Evolutionary conservation across 345 rosid genomes (phyloP).

Genomic region (Hypericum perforatum): DNA sequence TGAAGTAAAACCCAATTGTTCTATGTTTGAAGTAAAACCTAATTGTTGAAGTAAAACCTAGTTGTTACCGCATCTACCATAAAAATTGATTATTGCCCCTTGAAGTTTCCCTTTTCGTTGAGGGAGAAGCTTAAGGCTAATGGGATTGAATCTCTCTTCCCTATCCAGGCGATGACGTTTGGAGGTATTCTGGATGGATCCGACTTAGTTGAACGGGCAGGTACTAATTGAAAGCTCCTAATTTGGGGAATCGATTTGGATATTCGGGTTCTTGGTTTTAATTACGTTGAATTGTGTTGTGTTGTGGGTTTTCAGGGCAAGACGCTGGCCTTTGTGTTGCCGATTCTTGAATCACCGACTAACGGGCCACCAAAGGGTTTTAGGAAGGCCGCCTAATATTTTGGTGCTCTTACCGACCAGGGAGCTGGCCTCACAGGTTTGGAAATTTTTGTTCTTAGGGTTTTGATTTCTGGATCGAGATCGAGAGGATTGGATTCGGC

Average conservation of each 20-base stretch:
- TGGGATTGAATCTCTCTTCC: constrained; percentile 74
- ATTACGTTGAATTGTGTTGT: background rate
- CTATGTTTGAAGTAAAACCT: no score
- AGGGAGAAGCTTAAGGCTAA: constrained; percentile 54
- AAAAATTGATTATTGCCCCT: no score
- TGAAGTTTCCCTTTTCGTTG: no score
- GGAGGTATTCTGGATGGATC: constrained; percentile 57
- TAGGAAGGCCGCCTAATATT: constrained; percentile 75
- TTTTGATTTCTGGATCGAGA: no score
- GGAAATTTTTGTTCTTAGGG: no score
- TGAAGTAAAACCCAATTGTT: no score
- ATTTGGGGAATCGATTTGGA: background rate
- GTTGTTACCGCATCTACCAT: no score
- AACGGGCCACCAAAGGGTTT: constrained; percentile 52
- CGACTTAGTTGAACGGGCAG: constrained; percentile 95
- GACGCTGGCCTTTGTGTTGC: constrained; percentile 94
- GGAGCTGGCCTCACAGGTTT: constrained; percentile 90
- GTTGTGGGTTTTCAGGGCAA: constrained; percentile 52
- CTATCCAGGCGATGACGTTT: constrained; percentile 84
- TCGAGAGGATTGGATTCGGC: no score
- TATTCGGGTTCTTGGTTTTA: background rate
- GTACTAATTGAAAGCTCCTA: constrained; percentile 18
- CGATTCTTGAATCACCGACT: constrained; percentile 77
- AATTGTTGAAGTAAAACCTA: no score
- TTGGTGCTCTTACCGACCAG: constrained; percentile 90